These are phyloP conservation scores for Spathaspora girioi DNA, from an alignment of 805 yeast genomes.

Conservation along the genomic window DNA sequence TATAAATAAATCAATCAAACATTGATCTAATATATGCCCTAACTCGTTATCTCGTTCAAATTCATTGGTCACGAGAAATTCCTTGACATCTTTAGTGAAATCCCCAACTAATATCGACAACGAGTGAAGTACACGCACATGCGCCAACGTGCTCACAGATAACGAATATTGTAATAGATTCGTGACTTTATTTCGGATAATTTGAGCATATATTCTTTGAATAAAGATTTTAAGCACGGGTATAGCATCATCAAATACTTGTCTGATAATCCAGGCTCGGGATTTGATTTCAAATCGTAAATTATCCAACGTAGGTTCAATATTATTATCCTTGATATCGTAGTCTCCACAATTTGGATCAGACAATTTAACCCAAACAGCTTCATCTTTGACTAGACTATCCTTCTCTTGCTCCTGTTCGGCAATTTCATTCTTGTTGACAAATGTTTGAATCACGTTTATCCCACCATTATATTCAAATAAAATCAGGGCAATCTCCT, in stretches of 20 bases:
- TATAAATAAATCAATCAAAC: slow-evolving; percentile 67
- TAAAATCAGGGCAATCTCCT: slow-evolving; percentile 69
- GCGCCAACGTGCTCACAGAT: slow-evolving; percentile 63
- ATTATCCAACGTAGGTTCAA: slow-evolving; percentile 52
- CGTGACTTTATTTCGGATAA: slow-evolving; percentile 55
- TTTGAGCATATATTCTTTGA: slow-evolving; percentile 74
- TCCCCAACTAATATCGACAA: slow-evolving; percentile 56
- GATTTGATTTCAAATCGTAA: slow-evolving; percentile 54
- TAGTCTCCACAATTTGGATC: slow-evolving; percentile 54
- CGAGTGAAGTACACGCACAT: slow-evolving; percentile 69
- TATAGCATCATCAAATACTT: slow-evolving; percentile 69
- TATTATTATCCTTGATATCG: slow-evolving; percentile 42
- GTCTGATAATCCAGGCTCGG: slow-evolving; percentile 69
- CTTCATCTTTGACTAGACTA: slow-evolving; percentile 36
- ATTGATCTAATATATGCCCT: slow-evolving; percentile 58
- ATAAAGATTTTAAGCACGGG: slow-evolving; percentile 67
- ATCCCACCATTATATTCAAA: slow-evolving; percentile 82
- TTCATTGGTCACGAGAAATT: slow-evolving; percentile 47
- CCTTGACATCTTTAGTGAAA: slow-evolving; percentile 63
- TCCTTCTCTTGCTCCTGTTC: slow-evolving; percentile 27
- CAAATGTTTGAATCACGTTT: slow-evolving; percentile 77
- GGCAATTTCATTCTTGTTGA: slow-evolving; percentile 74
- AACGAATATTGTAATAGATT: slow-evolving; percentile 59
- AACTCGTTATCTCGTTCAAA: slow-evolving; percentile 46
- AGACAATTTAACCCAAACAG: slow-evolving; percentile 55